Evolutionary conservation across 2,329 filamentous ascomycete species (phyloP), one percentile per base, ranked within the genome.

Genomic region (Neonectria hederae): DNA sequence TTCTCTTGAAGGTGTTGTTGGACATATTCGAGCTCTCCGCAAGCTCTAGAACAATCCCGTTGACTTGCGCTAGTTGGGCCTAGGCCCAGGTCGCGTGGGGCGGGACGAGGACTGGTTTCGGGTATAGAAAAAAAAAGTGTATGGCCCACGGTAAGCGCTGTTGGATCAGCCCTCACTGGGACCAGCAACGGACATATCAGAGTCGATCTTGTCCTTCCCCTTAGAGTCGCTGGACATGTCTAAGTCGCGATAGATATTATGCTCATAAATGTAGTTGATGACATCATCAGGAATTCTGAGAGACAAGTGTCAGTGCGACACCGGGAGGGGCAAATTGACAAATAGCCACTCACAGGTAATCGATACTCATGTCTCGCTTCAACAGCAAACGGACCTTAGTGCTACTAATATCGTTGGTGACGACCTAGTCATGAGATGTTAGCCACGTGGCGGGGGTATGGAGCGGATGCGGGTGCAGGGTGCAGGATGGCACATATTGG

Each of bases 381-480:
- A 94, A 78, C 75, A 97, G 92, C 3, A 97, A 82, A 45, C 94
- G 88, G 65, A 97, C 94, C 81, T 97, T 89, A 13, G 88, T 90
- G 67, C 90, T 94, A 73, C 90, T 93, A 61, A 96, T 90, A 73
- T 97, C 92, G 77, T 95, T 95, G 70, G 97, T 94, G 55, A 97
- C 87, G 35, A 79, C 75, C 78, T 97, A 21, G 42, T 65, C 48
- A 61, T 48, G 92, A 24, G 9, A 40, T 54, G 62, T 69, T 54
- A 72, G 62, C 43, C 21, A 69, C 63, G 35, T 40, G 21, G 26
- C 19, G 46, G n/a, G 24, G 28, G 13, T n/a, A 38, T 17, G 35
- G 35, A 38, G 14, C 2, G 24, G 45, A 46, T 24, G 32, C 32
- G 46, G 17, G 21, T 19, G 26, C 26, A 17, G 2, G 30, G 21